phyloP scores from a whole-genome alignment of 306 rosid genomes.

The Trifolium fragiferum region DNA sequence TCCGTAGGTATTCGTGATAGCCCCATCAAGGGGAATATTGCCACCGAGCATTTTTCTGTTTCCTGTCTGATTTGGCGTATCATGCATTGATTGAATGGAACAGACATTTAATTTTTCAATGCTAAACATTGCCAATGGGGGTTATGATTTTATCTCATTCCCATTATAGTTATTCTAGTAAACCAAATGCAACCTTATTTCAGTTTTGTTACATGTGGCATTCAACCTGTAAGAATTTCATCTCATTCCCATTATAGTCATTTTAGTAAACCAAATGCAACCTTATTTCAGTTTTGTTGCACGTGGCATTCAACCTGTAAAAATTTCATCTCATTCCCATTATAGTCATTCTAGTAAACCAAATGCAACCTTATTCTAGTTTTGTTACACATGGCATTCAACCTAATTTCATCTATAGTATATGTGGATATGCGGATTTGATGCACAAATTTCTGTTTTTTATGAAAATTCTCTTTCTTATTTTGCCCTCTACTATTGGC shows the following conservation, averaged over 20 bases:
- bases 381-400: slow-evolving; percentile 12
- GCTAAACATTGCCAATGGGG: slow-evolving; percentile 16
- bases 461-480: slow-evolving; percentile 9
- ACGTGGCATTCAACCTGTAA: slow-evolving; percentile 20
- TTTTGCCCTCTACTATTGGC: slow-evolving; percentile 9
- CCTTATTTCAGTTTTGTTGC: slow-evolving; percentile 19
- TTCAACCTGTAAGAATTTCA: slow-evolving; percentile 27
- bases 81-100: slow-evolving; percentile 17
- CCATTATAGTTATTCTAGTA: slow-evolving; percentile 12
- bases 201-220: slow-evolving; percentile 17
- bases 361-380: slow-evolving; percentile 21
- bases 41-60: slow-evolving; percentile 9
- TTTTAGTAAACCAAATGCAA: slow-evolving; percentile 14
- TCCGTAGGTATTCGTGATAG: neutral
- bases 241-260: slow-evolving; percentile 20
- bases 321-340: slow-evolving; percentile 22
- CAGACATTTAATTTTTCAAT: neutral
- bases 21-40: slow-evolving; percentile 23
- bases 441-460: slow-evolving; percentile 12
- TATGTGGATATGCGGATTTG: slow-evolving; percentile 29
- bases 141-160: slow-evolving; percentile 21
- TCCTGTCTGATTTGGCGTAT: slow-evolving; percentile 21
- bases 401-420: slow-evolving; percentile 21
- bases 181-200: slow-evolving; percentile 17
- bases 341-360: slow-evolving; percentile 15